A percentile compares a stretch with the other conserved stretches of the same genome.
Conservation (phyloP, 2,329 filamentous ascomycete genomes). For the Microsporum canis region DNA sequence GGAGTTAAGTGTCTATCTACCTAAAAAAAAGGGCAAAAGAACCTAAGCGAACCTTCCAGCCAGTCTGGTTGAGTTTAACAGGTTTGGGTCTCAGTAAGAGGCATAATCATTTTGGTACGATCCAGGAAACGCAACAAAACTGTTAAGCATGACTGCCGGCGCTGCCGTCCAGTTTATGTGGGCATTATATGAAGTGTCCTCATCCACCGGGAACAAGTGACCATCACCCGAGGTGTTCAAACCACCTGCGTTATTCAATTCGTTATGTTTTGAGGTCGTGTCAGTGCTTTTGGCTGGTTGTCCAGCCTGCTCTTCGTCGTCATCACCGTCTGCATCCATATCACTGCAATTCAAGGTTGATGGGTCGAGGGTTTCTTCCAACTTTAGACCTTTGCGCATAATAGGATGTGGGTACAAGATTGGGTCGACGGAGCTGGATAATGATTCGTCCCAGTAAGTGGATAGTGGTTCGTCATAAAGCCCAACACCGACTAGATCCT, state of each 20-base stretch:
- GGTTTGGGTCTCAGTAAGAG: not conserved
- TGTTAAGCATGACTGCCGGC: not conserved
- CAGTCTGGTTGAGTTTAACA: not conserved
- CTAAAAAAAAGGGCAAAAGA: not conserved
- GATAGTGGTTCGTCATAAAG: slow-evolving; percentile 61
- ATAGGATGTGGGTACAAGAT: slow-evolving; percentile 41
- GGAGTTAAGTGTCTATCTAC: not conserved
- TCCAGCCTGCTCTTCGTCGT: slow-evolving; percentile 46
- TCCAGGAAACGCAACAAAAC: not conserved
- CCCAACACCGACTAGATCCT: slow-evolving; percentile 71
- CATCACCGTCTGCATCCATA: slow-evolving; percentile 44
- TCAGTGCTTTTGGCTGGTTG: not conserved
- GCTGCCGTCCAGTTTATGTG: not conserved
- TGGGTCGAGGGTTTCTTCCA: slow-evolving; percentile 66
- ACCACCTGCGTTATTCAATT: not conserved
- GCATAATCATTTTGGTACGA: not conserved
- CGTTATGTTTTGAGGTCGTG: not conserved
- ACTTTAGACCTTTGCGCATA: slow-evolving; percentile 61
- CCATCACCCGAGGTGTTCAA: not conserved
- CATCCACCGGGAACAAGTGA: not conserved
- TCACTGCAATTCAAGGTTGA: slow-evolving; percentile 41
- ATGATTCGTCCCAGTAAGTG: slow-evolving; percentile 38
- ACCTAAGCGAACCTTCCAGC: not conserved
- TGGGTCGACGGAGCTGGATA: slow-evolving; percentile 28
- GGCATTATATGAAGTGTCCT: not conserved